Percentiles rank a stretch among this genome's conserved stretches.
phyloP scores from a whole-genome alignment of 1,284 basidiomycete species.

The Flammula alnicola region DNA sequence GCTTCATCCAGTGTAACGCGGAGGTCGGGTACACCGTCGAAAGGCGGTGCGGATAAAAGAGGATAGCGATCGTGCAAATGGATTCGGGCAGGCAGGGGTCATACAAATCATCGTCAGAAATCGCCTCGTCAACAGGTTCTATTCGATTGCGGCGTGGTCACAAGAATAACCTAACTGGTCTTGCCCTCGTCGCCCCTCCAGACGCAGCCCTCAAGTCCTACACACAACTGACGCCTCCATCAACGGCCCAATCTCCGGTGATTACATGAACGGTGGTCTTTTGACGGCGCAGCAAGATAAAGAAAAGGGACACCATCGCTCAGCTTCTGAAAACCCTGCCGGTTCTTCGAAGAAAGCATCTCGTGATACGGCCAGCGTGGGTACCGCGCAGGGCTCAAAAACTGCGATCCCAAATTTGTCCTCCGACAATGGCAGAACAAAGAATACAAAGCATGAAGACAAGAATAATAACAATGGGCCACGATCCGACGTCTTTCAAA shows the following conservation, averaged over 20 bases:
- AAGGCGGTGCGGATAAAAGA: conserved; percentile 65
- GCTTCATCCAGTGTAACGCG: conserved; percentile 36
- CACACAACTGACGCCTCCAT: conserved; percentile 54
- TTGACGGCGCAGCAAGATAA: conserved; percentile 23
- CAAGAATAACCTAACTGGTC: conserved; percentile 50
- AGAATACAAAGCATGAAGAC: conserved; percentile 18
- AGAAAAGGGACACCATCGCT: conserved; percentile 43
- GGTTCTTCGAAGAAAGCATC: conserved; percentile 38
- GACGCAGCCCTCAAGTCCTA: conserved; percentile 63
- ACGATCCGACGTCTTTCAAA: conserved; percentile 16
- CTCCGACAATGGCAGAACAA: conserved; percentile 17
- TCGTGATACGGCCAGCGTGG: conserved; percentile 63
- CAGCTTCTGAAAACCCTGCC: conserved; percentile 49
- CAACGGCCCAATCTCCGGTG: conserved; percentile 43
- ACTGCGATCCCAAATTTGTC: conserved; percentile 23
- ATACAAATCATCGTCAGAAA: conserved; percentile 30
- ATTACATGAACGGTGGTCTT: conserved; percentile 22
- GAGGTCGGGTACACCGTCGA: conserved; percentile 55
- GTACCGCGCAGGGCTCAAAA: conserved; percentile 37
- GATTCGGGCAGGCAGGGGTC: conserved; percentile 35
- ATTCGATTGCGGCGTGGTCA: conserved; percentile 49
- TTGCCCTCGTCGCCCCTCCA: conserved; percentile 70
- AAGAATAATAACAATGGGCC: conserved; percentile 9
- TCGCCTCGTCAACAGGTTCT: conserved; percentile 25
- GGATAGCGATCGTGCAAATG: conserved; percentile 69